Evolutionary conservation across 164 flowering plant genomes (phyloP).

Genomic region (Magnolia kwangsiensis): DNA sequence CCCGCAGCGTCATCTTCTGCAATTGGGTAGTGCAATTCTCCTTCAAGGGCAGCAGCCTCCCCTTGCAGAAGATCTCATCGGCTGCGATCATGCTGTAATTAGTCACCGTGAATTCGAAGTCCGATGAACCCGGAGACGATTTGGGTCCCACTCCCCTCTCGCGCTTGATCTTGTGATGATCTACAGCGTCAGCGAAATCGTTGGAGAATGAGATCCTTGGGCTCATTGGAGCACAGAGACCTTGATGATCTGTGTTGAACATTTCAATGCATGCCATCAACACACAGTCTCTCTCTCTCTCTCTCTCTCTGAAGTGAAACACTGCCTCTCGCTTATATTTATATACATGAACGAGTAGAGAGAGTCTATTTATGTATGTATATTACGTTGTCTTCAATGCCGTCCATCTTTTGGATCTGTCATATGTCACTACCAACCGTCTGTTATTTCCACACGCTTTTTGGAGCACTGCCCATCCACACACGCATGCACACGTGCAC

Average conservation of each 20-base stretch:
- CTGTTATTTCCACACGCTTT: neutral
- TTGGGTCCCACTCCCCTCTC: conserved; percentile 28
- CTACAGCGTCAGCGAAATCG: conserved; percentile 44
- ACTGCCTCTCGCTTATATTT: conserved; percentile 28
- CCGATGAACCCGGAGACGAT: conserved; percentile 60
- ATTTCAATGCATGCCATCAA: conserved; percentile 69
- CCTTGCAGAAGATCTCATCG: conserved; percentile 71
- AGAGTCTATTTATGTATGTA: conserved; percentile 4
- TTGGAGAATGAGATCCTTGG: conserved; percentile 89
- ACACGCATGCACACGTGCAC: no score
- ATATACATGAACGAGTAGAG: conserved; percentile 10
- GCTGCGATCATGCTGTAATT: conserved; percentile 52
- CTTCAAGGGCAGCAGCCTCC: conserved; percentile 58
- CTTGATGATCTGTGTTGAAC: conserved; percentile 62
- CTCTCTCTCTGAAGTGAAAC: neutral
- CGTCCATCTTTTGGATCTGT: conserved; percentile 6
- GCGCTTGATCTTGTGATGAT: conserved; percentile 35
- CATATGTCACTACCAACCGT: neutral
- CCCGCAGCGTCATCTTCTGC: conserved; percentile 49
- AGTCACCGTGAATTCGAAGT: conserved; percentile 62
- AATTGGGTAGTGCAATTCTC: conserved; percentile 25
- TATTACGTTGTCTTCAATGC: neutral
- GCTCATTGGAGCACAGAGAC: conserved; percentile 36
- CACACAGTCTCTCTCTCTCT: conserved; percentile 18
- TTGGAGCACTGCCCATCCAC: neutral